Evolutionary conservation across 495 filamentous ascomycete genomes (phyloP), one percentile per base, ranked within the genome.

Genomic region (Neurospora terricola): DNA sequence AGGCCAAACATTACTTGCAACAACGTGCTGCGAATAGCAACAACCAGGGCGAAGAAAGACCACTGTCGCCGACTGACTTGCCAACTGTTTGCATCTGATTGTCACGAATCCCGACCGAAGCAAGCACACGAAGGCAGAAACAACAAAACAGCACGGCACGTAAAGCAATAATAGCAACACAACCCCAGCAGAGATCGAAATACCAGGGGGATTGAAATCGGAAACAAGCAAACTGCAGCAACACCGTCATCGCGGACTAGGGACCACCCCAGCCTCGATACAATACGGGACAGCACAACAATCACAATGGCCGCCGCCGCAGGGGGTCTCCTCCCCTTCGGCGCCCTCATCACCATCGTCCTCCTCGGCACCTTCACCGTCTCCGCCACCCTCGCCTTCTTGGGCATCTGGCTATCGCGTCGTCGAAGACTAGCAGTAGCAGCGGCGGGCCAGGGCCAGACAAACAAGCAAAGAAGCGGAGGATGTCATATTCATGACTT

Each of bases 371-470:
- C 71, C 7, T 23, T 77, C 30, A 30, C 74, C 27, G 10, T 75
- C 36, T 42, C 69, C 12, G 37, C 23, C 37, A 69, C 48, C 30
- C 6, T 72, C 16, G 72, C 71, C 48, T 71, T 70, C 34, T 45
- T 77, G 8, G 68, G 70, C 11, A 70, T 76, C 30, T 77, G 71
- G 70, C 54, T 70, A 34, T 76, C 75, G 6, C 72, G 76, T 36
- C 72, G 71, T 34, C 72, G 69, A 70, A 36, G 69, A 18, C 4
- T 62, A 37, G 12, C 69, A 5, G n/a, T 66, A 45, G 42, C 18
- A 21, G 42, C 42, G 8, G 42, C 42, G 42, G 42, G 42, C n/a
- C 42, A 45, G n/a, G n/a, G 42, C 18, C 42, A 45, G 18, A 45
- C 30, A 3, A 36, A 69, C 36, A 62, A 39, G 38, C 38, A 71